Base-by-base conservation (phyloP, 768 basidiomycete species). In the Amanita subjunquillea region DNA sequence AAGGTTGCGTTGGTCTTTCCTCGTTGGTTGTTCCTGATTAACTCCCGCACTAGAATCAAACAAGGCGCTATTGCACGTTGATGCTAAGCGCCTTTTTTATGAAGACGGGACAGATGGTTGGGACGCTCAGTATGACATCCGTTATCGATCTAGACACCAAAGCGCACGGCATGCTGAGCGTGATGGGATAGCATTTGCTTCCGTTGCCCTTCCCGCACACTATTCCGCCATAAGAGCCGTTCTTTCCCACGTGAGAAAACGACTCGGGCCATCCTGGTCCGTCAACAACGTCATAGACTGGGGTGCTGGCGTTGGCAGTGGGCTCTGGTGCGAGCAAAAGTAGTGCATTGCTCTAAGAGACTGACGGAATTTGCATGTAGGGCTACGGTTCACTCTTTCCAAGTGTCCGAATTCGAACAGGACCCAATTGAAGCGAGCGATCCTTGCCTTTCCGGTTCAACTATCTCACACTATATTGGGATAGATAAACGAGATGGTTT, bases 101-200 rank as follows among this genome's bases (percentile, higher is more conserved):
- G 62, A 65, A 9, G 60, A 60, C 7, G 57, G 61, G 1, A 55
- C 54, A 49, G 55, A 57, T 55, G 60, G 61, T 20, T 90, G 87
- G 87, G 71, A 76, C 44, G 57, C 75, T 15, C 59, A 72, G 8
- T 85, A 82, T 61, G 70, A 81, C 52, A 70, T 71, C 7, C 70
- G 68, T 54, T 88, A 89, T 64, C 80, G 76, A 56, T 83, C 82
- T 10, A 68, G 71, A 39, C 67, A 70, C 49, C 83, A 87, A 60
- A 73, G 76, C 34, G 66, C 66, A 53, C 76, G 75, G 25, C 86
- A 87, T 64, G 70, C 71, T 38, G 73, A 77, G 51, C 75, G 85
- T 25, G 87, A 92, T 57, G 89, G 84, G 22, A 82, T 86, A 23
- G 91, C 91, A 4, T 94, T 92, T 63, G 85, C 86, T 12, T 82